A percentile compares a stretch with the other conserved stretches of the same genome.
Conservation (phyloP, 2,329 filamentous ascomycete genomes). For the Colletotrichum sp. region DNA sequence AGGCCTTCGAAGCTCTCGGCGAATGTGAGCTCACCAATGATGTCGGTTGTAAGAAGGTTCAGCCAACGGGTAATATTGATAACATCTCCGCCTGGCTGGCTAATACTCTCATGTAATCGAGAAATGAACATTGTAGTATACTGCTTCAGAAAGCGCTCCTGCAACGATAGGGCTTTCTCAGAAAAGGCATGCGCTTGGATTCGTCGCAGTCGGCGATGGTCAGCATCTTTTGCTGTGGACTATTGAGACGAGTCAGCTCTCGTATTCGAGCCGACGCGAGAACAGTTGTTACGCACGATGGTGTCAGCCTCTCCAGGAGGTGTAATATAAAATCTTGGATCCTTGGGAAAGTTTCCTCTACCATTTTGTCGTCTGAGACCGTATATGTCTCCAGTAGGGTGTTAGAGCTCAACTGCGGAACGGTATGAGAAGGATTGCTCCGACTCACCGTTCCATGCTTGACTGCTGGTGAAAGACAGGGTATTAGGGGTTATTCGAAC, state of each 20-base stretch:
- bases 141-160: not conserved
- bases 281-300: accelerated
- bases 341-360: accelerated
- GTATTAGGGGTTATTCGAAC: not conserved
- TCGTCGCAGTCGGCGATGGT: not conserved
- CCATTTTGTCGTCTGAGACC: not conserved
- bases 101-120: not conserved
- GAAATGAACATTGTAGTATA: not conserved
- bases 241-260: not conserved
- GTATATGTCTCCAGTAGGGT: accelerated
- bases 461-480: not conserved
- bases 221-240: not conserved
- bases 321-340: not conserved
- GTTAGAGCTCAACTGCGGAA: not conserved
- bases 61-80: not conserved
- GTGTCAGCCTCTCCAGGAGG: not conserved
- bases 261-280: accelerated
- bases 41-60: not conserved
- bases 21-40: not conserved
- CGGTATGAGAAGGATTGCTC: not conserved
- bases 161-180: accelerated
- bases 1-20: not conserved
- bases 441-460: not conserved
- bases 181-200: not conserved
- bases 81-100: not conserved